Evolutionary conservation across 2,329 filamentous ascomycete genomes (phyloP), one percentile per base, ranked within the genome.

Genomic region (Diaporthe destruens): DNA sequence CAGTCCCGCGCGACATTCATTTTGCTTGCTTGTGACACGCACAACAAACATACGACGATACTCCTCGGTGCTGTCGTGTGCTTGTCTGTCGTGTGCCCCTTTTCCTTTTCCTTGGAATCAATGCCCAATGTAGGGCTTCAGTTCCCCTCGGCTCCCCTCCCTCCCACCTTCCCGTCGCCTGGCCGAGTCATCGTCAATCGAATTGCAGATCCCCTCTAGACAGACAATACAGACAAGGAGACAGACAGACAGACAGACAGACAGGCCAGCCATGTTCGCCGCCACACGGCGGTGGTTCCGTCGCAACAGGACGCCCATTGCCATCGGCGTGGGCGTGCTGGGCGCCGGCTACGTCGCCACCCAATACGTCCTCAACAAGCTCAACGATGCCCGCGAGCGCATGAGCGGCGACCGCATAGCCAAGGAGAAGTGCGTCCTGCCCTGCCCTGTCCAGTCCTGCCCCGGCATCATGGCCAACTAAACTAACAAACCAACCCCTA

Each of bases 381-480:
- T 98, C 79, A 93, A 93, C 76, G 95, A 98, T 83, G 95, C 96
- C 78, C 91, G 95, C 77, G 95, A 98, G 88, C 95, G 96, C 82
- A 97, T 98, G 94, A 95, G 93, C 83, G 96, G 94, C 82, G 96
- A 98, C 80, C 92, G 95, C 79, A 97, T 98, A 81, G 94, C 96
- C 68, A 95, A 96, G 82, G 96, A 99, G 85, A 99, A 99, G 96
- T 98, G 85, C 78, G 90, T 79, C 12, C 3, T 39, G 3, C 14
- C 57, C 3, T 51, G 29, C 49, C 55, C 39, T 34, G 4, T 25
- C 6, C 11, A 44, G 9, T 70, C 53, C n/a, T n/a, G n/a, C n/a
- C n/a, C n/a, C n/a, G n/a, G n/a, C 32, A 55, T 51, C 32, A 49
- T 66, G 32, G 29, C 29, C 5, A 5, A 5, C 29, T 29, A 29